Conservation (phyloP, 1,284 basidiomycete genomes). For the Calocybe gambosa region DNA sequence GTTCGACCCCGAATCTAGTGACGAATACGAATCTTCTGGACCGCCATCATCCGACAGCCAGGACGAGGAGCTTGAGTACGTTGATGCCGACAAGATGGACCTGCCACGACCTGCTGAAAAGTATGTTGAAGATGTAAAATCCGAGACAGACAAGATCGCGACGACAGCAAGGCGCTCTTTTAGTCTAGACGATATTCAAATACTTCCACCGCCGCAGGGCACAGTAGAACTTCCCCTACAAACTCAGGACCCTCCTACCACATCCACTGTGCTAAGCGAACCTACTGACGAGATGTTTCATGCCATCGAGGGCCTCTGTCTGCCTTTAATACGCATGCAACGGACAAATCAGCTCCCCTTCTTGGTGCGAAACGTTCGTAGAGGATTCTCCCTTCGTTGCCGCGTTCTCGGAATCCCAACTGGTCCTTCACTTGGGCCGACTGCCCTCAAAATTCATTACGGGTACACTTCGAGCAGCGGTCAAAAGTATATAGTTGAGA, state of each 20-base stretch:
- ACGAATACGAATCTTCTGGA: conserved; percentile 1
- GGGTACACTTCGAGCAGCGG: conserved; percentile 21
- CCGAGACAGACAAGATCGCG: conserved; percentile 12
- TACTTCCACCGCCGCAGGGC: conserved; percentile 19
- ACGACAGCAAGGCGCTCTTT: conserved; percentile 10
- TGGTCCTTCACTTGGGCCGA: conserved; percentile 13
- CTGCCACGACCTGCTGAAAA: conserved; percentile 4
- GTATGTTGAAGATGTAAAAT: conserved; percentile 1
- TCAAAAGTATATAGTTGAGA: conserved; percentile 17
- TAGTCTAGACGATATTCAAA: conserved; percentile 19
- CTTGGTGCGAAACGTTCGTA: conserved; percentile 41
- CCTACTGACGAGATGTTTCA: conserved; percentile 24
- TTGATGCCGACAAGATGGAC: conserved; percentile 2
- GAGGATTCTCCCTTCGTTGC: conserved; percentile 39
- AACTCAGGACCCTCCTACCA: conserved; percentile 6
- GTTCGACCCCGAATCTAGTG: conserved; percentile 7
- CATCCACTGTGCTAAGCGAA: conserved; percentile 1
- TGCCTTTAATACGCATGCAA: conserved; percentile 28
- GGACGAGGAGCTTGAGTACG: conserved; percentile 8
- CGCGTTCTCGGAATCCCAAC: conserved; percentile 22
- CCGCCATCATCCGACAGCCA: conserved; percentile 7
- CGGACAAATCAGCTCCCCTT: conserved; percentile 41
- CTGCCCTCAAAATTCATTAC: conserved; percentile 23
- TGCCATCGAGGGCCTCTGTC: conserved; percentile 27
- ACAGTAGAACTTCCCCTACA: conserved; percentile 17